Conservation (phyloP, 306 rosid species). For the Ceratonia siliqua region DNA sequence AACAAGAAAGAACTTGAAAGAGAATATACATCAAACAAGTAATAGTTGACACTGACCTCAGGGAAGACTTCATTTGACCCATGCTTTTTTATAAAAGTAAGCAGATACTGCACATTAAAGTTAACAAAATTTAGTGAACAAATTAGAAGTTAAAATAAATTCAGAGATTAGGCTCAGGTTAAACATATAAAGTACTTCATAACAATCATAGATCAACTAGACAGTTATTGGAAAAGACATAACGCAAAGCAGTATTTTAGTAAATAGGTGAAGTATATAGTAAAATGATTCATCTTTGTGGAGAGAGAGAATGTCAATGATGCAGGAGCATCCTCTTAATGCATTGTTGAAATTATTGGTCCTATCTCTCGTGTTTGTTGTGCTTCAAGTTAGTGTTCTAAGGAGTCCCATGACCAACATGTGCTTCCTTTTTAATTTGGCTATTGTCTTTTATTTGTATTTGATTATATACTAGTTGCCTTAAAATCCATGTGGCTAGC, state of each 20-base stretch:
- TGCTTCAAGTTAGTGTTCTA: too few relatives aligned
- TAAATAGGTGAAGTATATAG: background rate
- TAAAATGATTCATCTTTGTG: background rate
- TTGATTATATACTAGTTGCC: too few relatives aligned
- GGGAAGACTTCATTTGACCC: conserved; percentile 25
- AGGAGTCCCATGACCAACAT: too few relatives aligned
- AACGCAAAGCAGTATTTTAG: background rate
- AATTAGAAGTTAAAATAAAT: conserved; percentile 9
- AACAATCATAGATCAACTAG: background rate
- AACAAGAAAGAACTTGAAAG: conserved; percentile 31
- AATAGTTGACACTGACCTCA: conserved; percentile 38
- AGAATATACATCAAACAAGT: background rate
- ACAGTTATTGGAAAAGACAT: background rate
- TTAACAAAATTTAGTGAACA: background rate
- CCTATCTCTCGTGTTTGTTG: too few relatives aligned
- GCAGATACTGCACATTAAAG: conserved; percentile 39
- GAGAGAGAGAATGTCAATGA: too few relatives aligned
- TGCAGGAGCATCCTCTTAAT: too few relatives aligned
- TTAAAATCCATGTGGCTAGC: too few relatives aligned
- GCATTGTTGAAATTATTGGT: too few relatives aligned
- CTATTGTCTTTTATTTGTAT: too few relatives aligned
- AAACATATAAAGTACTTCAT: background rate
- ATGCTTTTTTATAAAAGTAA: conserved; percentile 32
- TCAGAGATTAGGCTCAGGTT: background rate
- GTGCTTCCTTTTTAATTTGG: too few relatives aligned